Conservation (phyloP, 192 early-diverging fungal species). For the Backusella tuberculispora region DNA sequence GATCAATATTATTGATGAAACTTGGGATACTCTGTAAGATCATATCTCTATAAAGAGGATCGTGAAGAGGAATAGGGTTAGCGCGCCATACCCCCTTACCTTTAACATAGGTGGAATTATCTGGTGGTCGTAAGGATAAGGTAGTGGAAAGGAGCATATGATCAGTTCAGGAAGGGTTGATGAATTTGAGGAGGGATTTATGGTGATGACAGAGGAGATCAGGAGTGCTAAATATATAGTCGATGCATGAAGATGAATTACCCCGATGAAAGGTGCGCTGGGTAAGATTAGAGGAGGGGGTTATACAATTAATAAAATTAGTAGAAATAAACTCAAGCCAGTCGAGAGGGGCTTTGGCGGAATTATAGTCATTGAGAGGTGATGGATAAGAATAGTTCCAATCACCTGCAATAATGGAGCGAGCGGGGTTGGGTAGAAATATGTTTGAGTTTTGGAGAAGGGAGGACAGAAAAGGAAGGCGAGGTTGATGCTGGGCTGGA, state of each 20-base stretch:
- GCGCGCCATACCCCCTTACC: constrained; percentile 33
- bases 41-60: too few species aligned
- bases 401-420: not conserved
- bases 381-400: not conserved
- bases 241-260: not conserved
- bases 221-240: constrained; percentile 4
- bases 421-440: not conserved
- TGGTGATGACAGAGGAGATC: not conserved
- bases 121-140: not conserved
- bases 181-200: not conserved
- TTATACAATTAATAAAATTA: not conserved
- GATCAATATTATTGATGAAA: too few species aligned
- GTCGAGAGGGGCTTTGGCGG: not conserved
- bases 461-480: not conserved
- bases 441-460: not conserved
- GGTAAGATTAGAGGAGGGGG: not conserved
- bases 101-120: not conserved
- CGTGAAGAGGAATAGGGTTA: too few species aligned
- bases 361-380: not conserved
- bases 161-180: not conserved
- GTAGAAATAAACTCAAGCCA: not conserved
- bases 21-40: too few species aligned
- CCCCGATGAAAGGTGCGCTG: not conserved
- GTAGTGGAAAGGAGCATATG: not conserved
- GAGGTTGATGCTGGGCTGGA: not conserved